A percentile compares a stretch with the other conserved stretches of the same genome.
Conservation (phyloP, 2,329 filamentous ascomycete genomes). For the Phyllosticta paracitricarpa region DNA sequence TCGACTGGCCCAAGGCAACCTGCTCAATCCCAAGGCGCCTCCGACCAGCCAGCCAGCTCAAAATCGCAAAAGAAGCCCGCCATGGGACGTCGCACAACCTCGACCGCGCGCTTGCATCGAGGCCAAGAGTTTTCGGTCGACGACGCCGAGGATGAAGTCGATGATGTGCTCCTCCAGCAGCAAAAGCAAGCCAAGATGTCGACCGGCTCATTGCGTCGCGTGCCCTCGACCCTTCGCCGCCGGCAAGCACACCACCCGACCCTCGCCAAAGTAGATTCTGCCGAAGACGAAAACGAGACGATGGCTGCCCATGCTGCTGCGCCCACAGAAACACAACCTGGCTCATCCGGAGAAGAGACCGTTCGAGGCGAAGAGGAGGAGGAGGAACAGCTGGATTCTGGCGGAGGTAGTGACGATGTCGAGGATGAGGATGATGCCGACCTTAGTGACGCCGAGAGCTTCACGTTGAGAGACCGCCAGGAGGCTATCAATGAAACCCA, state of each 20-base stretch:
- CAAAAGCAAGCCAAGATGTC: conserved; percentile 20
- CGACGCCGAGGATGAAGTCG: conserved; percentile 73
- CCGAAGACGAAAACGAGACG: conserved; percentile 25
- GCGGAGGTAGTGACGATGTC: conserved; percentile 36
- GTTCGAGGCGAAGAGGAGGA: conserved; percentile 32
- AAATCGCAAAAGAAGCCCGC: conserved; percentile 22
- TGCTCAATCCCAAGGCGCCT: neutral
- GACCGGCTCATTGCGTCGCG: conserved; percentile 36
- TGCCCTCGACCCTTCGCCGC: conserved; percentile 42
- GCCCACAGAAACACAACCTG: conserved; percentile 17
- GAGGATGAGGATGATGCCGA: conserved; percentile 57
- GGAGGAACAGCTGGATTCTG: conserved; percentile 16
- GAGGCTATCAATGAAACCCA: conserved; percentile 98
- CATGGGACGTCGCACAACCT: conserved; percentile 64
- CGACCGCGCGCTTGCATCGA: conserved; percentile 63
- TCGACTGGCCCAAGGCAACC: neutral
- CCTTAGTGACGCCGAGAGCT: conserved; percentile 89
- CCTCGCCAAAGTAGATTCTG: conserved; percentile 38
- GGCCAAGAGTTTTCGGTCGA: conserved; percentile 86
- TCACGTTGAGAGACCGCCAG: conserved; percentile 92
- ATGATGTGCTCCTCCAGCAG: conserved; percentile 47
- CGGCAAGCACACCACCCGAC: conserved; percentile 37
- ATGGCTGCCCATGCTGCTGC: conserved; percentile 7
- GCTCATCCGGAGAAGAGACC: conserved; percentile 28
- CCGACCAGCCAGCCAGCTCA: neutral